Conservation (phyloP, 169 alveolate genomes). For the Plasmodium blacklocki region DNA sequence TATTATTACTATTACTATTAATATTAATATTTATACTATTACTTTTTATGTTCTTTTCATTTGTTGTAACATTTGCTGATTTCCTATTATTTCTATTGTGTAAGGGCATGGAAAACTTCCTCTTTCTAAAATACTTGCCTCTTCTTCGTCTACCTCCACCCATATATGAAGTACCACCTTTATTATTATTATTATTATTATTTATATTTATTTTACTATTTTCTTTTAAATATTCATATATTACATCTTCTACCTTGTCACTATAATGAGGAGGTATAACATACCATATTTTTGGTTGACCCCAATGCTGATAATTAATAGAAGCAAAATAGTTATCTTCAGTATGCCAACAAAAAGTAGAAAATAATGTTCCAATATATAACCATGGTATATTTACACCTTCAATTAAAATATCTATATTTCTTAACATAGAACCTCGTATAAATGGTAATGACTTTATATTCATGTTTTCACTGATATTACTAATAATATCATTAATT, state of each 20-base stretch:
- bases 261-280: conserved; percentile 90
- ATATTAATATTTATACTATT: background rate
- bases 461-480: conserved; percentile 85
- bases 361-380: conserved; percentile 93
- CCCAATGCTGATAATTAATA: conserved; percentile 94
- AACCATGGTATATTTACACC: conserved; percentile 96
- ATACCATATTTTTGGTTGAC: conserved; percentile 96
- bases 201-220: background rate
- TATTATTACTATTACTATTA: background rate
- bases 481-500: conserved; percentile 55
- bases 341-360: conserved; percentile 97
- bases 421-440: conserved; percentile 86
- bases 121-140: conserved; percentile 1
- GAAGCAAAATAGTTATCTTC: conserved; percentile 95
- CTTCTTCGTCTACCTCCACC: conserved; percentile 1
- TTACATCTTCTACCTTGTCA: conserved; percentile 89
- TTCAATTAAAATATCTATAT: conserved; percentile 84
- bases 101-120: too few species aligned
- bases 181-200: too few species aligned
- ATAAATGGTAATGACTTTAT: conserved; percentile 81
- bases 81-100: conserved; percentile 7
- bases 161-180: too few species aligned
- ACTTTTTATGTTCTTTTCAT: background rate
- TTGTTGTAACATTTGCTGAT: background rate
- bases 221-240: conserved; percentile 68